Conservation (phyloP, 2,329 filamentous ascomycete species). For the Pestalotiopsis sp. region DNA sequence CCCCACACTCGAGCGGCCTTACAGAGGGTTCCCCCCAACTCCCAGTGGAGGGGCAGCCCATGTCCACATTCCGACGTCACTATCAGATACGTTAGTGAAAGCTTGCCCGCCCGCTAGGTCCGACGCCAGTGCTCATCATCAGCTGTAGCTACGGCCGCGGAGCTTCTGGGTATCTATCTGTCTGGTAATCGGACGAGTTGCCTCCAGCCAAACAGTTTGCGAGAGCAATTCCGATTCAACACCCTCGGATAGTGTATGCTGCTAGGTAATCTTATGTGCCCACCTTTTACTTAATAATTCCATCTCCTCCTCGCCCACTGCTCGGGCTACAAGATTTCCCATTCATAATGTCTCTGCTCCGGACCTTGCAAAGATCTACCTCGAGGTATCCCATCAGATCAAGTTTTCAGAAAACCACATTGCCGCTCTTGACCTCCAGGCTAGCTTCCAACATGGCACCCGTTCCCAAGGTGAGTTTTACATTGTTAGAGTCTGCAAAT, state of each 20-base stretch:
- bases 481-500: neutral
- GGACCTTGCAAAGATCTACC: conserved; percentile 26
- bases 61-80: neutral
- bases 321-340: neutral
- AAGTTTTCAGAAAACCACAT: conserved; percentile 31
- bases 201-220: neutral
- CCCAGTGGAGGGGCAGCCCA: neutral
- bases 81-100: neutral
- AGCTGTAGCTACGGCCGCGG: neutral
- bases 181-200: neutral
- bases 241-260: neutral
- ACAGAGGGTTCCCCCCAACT: neutral
- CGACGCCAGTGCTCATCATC: neutral
- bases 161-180: neutral
- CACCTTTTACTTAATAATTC: conserved; percentile 8
- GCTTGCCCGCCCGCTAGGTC: neutral
- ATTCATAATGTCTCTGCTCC: conserved; percentile 29
- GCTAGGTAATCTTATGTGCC: neutral
- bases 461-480: conserved; percentile 16
- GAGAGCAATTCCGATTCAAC: neutral
- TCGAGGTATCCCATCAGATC: conserved; percentile 24
- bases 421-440: conserved; percentile 30
- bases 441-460: conserved; percentile 31
- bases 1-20: neutral
- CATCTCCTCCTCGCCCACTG: neutral